Percentiles rank a stretch among this genome's conserved stretches.
phyloP scores from a whole-genome alignment of 306 rosid species.

The Cucumis cinereus region DNA sequence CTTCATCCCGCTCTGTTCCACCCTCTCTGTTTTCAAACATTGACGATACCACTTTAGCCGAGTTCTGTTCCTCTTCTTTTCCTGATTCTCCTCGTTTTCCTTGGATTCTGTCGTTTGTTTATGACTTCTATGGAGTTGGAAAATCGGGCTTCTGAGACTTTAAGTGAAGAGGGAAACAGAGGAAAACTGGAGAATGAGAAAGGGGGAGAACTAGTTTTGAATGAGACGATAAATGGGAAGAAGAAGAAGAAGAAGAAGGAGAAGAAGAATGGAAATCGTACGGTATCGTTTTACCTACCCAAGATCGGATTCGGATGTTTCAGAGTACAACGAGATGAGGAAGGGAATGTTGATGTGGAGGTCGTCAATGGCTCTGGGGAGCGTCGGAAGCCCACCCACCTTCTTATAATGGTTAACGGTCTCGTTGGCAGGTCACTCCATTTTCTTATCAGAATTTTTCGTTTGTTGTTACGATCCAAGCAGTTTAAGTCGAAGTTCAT shows the following conservation, averaged over 20 bases:
- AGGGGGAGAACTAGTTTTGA: constrained; percentile 3
- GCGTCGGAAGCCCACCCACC: constrained; percentile 38
- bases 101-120: constrained; percentile 11
- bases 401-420: constrained; percentile 72
- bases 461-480: background rate
- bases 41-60: background rate
- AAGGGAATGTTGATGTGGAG: constrained; percentile 42
- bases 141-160: background rate
- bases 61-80: constrained; percentile 24
- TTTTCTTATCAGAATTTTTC: background rate
- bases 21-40: background rate
- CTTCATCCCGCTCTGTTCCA: background rate
- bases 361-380: constrained; percentile 29
- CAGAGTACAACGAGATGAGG: constrained; percentile 27
- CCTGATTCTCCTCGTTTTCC: constrained; percentile 17
- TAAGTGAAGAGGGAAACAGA: constrained; percentile 11
- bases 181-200: constrained; percentile 8
- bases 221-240: background rate
- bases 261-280: background rate
- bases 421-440: constrained; percentile 55
- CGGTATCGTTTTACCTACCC: constrained; percentile 13
- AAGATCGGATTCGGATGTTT: constrained; percentile 42
- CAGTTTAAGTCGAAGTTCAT: background rate
- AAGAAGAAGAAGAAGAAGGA: background rate
- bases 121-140: constrained; percentile 29